These are phyloP conservation scores for Fagus sylvatica DNA, from an alignment of 306 rosid species.

Conservation along the genomic window DNA sequence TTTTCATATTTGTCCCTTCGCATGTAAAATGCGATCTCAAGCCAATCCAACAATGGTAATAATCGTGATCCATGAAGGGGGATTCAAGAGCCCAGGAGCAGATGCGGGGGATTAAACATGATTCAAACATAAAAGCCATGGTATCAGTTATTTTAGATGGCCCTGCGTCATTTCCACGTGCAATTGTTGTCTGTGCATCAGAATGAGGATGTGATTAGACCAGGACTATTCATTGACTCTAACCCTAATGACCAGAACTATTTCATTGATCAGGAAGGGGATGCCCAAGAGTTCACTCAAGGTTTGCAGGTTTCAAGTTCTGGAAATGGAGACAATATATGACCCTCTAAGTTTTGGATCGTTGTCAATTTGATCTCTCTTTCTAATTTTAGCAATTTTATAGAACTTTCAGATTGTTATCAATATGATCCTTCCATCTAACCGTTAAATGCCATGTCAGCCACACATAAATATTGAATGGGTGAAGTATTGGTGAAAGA, in stretches of 20 bases:
- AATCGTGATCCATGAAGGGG: constrained; percentile 74
- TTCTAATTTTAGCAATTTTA: too few species aligned
- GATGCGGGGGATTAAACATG: constrained; percentile 75
- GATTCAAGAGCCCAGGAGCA: constrained; percentile 77
- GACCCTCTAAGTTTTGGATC: too few species aligned
- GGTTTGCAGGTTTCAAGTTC: background rate
- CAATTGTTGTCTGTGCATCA: constrained; percentile 63
- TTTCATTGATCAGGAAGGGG: too few species aligned
- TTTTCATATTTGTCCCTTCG: constrained; percentile 8
- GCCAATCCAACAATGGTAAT: constrained; percentile 95
- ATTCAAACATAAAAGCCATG: constrained; percentile 96
- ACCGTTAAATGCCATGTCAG: too few species aligned
- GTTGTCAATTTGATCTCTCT: background rate
- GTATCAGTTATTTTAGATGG: constrained; percentile 66
- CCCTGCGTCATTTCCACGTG: constrained; percentile 60
- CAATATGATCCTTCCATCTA: too few species aligned
- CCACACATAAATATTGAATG: too few species aligned
- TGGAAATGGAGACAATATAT: too few species aligned
- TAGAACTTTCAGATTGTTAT: too few species aligned
- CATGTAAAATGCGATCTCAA: constrained; percentile 64
- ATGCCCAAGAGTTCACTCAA: background rate
- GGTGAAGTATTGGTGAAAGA: too few species aligned
- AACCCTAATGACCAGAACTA: background rate
- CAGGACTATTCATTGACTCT: too few species aligned
- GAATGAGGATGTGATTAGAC: background rate